Evolutionary conservation across 179 eudicot genomes (phyloP).

Genomic region (Silene noctiflora): DNA sequence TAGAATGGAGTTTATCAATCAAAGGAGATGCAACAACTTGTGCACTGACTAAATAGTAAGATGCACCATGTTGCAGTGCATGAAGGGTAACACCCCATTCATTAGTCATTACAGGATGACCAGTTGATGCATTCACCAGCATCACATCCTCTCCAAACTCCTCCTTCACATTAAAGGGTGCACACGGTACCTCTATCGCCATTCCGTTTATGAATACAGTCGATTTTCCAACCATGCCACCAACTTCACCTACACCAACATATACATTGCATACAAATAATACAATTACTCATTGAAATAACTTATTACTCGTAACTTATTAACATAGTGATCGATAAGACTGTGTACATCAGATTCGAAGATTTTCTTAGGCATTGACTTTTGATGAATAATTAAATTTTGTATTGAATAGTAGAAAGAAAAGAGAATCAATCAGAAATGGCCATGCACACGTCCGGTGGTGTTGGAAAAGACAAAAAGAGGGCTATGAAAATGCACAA

Average conservation of each 20-base stretch:
- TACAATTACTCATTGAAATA: too few species aligned
- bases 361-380: neutral
- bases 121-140: slow-evolving; percentile 50
- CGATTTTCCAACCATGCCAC: slow-evolving; percentile 34
- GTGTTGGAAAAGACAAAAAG: slow-evolving; percentile 26
- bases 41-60: slow-evolving; percentile 55
- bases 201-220: slow-evolving; percentile 80
- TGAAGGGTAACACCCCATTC: slow-evolving; percentile 77
- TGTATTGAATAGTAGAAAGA: neutral
- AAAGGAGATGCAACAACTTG: slow-evolving; percentile 35
- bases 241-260: slow-evolving; percentile 45
- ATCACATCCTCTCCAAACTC: slow-evolving; percentile 76
- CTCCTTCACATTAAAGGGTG: slow-evolving; percentile 56
- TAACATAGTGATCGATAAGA: too few species aligned
- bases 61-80: slow-evolving; percentile 62
- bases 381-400: neutral
- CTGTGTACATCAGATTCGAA: too few species aligned
- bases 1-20: slow-evolving; percentile 28
- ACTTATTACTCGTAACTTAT: too few species aligned
- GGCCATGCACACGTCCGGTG: slow-evolving; percentile 71
- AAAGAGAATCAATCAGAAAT: slow-evolving; percentile 14
- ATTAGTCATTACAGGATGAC: slow-evolving; percentile 59
- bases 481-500: slow-evolving; percentile 7
- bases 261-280: neutral
- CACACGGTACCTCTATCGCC: slow-evolving; percentile 59